phyloP scores from a whole-genome alignment of 805 yeast species.

The Starmerella bacillaris region DNA sequence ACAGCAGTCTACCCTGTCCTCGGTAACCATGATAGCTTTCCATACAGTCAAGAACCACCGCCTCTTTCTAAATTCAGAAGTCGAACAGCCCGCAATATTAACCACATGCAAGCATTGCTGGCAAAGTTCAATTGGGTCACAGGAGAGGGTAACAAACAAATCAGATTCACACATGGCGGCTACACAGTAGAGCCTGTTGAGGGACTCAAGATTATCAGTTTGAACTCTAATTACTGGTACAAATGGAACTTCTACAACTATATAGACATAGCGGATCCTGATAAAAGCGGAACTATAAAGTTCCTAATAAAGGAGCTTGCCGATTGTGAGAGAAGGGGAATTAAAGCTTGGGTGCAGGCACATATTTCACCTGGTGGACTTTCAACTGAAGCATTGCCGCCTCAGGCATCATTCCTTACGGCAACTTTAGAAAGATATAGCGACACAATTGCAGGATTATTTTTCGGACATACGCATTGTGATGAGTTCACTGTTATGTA shows the following conservation, averaged over 20 bases:
- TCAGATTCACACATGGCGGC: constrained; percentile 40
- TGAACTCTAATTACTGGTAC: constrained; percentile 55
- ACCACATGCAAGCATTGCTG: constrained; percentile 34
- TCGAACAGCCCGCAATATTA: constrained; percentile 31
- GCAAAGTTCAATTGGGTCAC: constrained; percentile 29
- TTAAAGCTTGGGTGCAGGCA: constrained; percentile 57
- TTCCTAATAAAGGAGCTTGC: constrained; percentile 44
- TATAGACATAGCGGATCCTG: constrained; percentile 34
- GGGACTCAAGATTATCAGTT: constrained; percentile 42
- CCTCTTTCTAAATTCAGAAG: constrained; percentile 28
- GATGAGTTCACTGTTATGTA: constrained; percentile 50
- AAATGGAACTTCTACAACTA: constrained; percentile 42
- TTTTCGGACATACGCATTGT: constrained; percentile 54
- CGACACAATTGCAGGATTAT: constrained; percentile 46
- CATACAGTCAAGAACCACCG: constrained; percentile 53
- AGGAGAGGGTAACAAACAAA: constrained; percentile 22
- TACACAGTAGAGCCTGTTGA: constrained; percentile 37
- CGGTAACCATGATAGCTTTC: constrained; percentile 60
- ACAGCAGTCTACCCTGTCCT: constrained; percentile 44
- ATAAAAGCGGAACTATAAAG: constrained; percentile 43
- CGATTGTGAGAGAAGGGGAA: constrained; percentile 38
- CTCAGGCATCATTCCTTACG: constrained; percentile 37
- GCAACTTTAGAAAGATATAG: constrained; percentile 49
- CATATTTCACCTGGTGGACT: constrained; percentile 41
- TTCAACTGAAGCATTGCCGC: constrained; percentile 42